These are phyloP conservation scores for Ascocoryne sarcoides DNA, from an alignment of 2,329 filamentous ascomycete species.

Conservation along the genomic window DNA sequence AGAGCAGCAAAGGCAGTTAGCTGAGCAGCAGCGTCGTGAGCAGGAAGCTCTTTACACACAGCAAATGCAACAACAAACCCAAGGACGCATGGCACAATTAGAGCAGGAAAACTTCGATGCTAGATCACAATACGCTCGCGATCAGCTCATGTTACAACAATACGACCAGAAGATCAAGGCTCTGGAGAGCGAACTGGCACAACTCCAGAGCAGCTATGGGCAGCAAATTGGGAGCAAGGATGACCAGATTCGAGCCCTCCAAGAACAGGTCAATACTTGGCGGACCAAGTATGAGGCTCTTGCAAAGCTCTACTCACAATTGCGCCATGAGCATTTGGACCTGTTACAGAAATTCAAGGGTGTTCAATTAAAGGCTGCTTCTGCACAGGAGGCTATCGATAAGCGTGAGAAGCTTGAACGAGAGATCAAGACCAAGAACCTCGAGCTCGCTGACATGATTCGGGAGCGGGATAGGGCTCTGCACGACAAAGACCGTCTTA, in stretches of 20 bases:
- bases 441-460: constrained; percentile 99
- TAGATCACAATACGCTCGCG: constrained; percentile 89
- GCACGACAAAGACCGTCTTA: constrained; percentile 84
- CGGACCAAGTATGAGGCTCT: constrained; percentile 92
- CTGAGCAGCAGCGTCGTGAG: constrained; percentile 82
- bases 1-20: constrained; percentile 79
- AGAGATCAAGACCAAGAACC: constrained; percentile 98
- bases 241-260: constrained; percentile 83
- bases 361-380: constrained; percentile 92
- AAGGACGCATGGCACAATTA: constrained; percentile 89
- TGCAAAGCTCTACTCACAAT: constrained; percentile 93
- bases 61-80: constrained; percentile 87
- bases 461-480: constrained; percentile 87
- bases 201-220: constrained; percentile 73
- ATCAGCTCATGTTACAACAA: constrained; percentile 93
- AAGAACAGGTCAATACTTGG: constrained; percentile 98
- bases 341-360: constrained; percentile 93
- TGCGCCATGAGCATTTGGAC: constrained; percentile 90
- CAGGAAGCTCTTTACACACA: constrained; percentile 84
- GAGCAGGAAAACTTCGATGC: constrained; percentile 94
- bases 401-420: constrained; percentile 89
- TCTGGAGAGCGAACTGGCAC: constrained; percentile 75
- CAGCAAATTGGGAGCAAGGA: constrained; percentile 86
- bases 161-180: constrained; percentile 94
- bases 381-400: constrained; percentile 93